These are phyloP conservation scores for Prosopis cineraria DNA, from an alignment of 306 rosid genomes.

Conservation along the genomic window DNA sequence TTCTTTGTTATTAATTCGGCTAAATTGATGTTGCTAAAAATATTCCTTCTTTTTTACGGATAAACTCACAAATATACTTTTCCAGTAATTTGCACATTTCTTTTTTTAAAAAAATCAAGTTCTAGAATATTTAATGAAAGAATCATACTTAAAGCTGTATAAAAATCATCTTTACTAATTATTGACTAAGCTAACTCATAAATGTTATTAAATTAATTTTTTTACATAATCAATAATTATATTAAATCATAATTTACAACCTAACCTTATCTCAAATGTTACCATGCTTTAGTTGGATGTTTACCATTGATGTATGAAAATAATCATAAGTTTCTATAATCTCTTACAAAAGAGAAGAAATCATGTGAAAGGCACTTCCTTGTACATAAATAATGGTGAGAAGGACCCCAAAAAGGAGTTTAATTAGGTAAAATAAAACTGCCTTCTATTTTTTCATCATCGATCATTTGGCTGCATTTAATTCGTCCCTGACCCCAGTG, in stretches of 20 bases:
- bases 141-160: not conserved
- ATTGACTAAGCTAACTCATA: not conserved
- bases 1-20: too few relatives aligned
- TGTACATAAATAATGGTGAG: not conserved
- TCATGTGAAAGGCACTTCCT: not conserved
- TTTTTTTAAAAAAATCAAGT: not conserved
- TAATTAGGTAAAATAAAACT: not conserved
- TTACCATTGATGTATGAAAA: not conserved
- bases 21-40: too few relatives aligned
- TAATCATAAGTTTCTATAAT: not conserved
- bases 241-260: not conserved
- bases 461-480: not conserved
- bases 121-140: not conserved
- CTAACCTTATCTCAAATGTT: not conserved
- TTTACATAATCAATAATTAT: not conserved
- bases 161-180: not conserved
- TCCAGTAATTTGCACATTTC: too few relatives aligned
- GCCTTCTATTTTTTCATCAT: not conserved
- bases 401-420: conserved; percentile 8
- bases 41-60: too few relatives aligned
- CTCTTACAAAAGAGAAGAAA: not conserved
- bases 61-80: too few relatives aligned
- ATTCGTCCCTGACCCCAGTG: not conserved
- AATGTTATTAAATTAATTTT: not conserved
- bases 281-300: not conserved